Base-by-base conservation (phyloP, 2,329 filamentous ascomycete genomes). In the Beauveria sp. region DNA sequence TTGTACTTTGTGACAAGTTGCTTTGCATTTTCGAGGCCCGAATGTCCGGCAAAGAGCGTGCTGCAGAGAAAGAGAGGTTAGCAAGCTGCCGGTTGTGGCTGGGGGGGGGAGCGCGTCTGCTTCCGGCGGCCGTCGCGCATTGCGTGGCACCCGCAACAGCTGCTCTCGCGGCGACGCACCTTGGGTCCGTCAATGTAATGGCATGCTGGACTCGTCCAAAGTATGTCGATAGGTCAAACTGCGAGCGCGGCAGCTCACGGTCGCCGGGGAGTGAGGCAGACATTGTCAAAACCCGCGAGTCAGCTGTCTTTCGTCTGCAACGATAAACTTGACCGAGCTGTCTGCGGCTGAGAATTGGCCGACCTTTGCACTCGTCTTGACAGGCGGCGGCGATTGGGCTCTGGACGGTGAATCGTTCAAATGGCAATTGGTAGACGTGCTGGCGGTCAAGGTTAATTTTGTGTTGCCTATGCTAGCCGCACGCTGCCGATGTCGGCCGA, bases 151-250 rank as follows among this genome's bases (percentile, higher is more conserved):
- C 42, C 18, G 7, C 22, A 20, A 4, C 18, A 20, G 14, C 24
- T 45, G 48, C 34, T 38, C 46, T 20, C 55, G 61, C 64, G 64
- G 20, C 26, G 64, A 76, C 90, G 87, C 82, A 98, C 93, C 93
- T 95, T 68, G 95, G 95, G 80, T 99, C 95, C 73, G 93, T 89
- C 69, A 99, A 87, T 69, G 93, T 88, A 64, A 90, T 88, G 20
- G 92, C 88, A 79, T 99, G 93, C 77, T 84, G 86, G 71, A 98
- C 95, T 63, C 95, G 88, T 66, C 95, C 95, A 90, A 90, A 95
- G 79, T 99, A 99, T 52, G 93, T 97, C 72, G 77, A 85, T 70
- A 99, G 82, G 73, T 99, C 91, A 83, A 96, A 93, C 76, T 92
- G 91, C 60, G 95, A 99, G 62, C 87, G 86, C 64, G 95, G 95